Evolutionary conservation across 1,284 basidiomycete genomes (phyloP), one percentile per base, ranked within the genome.

Genomic region (Ceratobasidium sp.): DNA sequence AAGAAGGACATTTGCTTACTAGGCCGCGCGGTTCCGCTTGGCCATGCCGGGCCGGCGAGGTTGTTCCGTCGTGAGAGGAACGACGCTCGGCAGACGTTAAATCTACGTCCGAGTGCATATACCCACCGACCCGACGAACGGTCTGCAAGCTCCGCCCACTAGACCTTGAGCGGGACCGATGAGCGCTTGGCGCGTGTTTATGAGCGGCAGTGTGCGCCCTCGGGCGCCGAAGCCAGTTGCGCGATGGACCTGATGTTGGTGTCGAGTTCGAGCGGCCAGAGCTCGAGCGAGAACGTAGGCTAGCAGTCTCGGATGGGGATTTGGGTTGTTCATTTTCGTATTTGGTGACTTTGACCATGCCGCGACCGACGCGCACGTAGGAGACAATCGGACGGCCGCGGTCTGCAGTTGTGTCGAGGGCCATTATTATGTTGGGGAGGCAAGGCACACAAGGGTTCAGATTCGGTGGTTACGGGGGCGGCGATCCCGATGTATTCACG

Each of bases 301-400:
- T 75, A 6, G n/a, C 54, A 2, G 73, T 75, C 23, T 75, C 73
- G 28, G 62, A 66, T 17, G 73, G 73, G 12, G 73, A 75, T 40
- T 75, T 75, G 73, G 73, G 73, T 20, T 75, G 73, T 56, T 75
- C 62, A 23, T 56, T 75, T 75, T 75, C 73, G 62, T 75, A 75
- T 44, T 75, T 75, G 73, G 73, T 75, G 3, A 75, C 62, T 66
- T 75, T 75, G 61, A 75, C 73, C 73, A 75, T 75, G 61, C 73
- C 73, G 17, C 73, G 73, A 13, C 73, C 73, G 33, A 75, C 73
- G 38, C 73, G 73, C 20, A 75, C 73, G 42, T 75, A 75, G 73
- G 61, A 66, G 42, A 75, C 73, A 7, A 75, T 48, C 62, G 62
- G 61, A n/a, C 62, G 73, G 10, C 73, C 73, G n/a, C 62, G 73